These are phyloP conservation scores for Tuber calosporum DNA, from an alignment of 495 filamentous ascomycete species.

Conservation along the genomic window DNA sequence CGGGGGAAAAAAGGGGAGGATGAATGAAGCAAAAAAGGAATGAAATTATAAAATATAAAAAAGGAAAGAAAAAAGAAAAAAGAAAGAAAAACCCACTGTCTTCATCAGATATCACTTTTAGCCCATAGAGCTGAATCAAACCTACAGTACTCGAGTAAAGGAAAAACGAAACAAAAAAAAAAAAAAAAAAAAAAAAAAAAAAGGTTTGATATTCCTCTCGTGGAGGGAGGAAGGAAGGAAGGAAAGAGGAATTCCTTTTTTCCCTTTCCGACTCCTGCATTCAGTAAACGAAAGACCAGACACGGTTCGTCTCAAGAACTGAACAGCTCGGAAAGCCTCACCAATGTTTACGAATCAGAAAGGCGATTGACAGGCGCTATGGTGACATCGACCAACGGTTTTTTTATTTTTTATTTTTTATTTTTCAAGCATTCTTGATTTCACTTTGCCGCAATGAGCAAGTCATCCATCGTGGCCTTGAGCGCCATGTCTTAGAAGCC, in stretches of 20 bases:
- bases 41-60: too few relatives aligned
- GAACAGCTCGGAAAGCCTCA: slow-evolving; percentile 22
- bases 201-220: neutral
- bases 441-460: slow-evolving; percentile 18
- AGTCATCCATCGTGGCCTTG: slow-evolving; percentile 16
- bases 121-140: neutral
- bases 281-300: slow-evolving; percentile 16
- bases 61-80: too few relatives aligned
- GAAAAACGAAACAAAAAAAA: too few relatives aligned
- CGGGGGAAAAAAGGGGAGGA: neutral
- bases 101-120: slow-evolving; percentile 2
- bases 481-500: slow-evolving; percentile 21
- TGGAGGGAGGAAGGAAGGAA: too few relatives aligned
- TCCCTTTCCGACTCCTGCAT: neutral
- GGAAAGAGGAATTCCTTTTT: neutral
- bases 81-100: neutral
- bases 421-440: slow-evolving; percentile 14
- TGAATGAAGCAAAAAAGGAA: neutral
- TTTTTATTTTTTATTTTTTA: too few relatives aligned
- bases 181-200: neutral
- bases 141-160: too few relatives aligned
- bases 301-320: slow-evolving; percentile 33
- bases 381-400: slow-evolving; percentile 30
- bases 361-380: slow-evolving; percentile 20
- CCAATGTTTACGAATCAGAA: slow-evolving; percentile 13